A percentile compares a stretch with the other conserved stretches of the same genome.
These are phyloP conservation scores for Populus hybrid DNA, from an alignment of 441 rosid genomes.

Conservation along the genomic window DNA sequence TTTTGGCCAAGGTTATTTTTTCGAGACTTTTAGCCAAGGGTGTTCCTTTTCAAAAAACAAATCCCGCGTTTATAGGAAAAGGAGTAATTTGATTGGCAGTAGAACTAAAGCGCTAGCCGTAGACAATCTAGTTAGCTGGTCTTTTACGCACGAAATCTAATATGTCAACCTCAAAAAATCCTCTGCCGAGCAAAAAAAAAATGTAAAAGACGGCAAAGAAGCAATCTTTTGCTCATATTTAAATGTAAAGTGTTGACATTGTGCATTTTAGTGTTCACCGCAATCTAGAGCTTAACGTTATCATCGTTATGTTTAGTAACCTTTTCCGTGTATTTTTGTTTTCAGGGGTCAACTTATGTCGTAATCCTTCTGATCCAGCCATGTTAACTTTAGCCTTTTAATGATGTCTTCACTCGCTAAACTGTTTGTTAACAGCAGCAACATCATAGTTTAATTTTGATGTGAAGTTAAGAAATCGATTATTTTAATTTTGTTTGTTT, in stretches of 20 bases:
- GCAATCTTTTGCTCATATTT: neutral
- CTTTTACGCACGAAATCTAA: neutral
- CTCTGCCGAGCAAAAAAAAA: neutral
- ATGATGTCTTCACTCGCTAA: no score
- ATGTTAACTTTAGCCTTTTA: no score
- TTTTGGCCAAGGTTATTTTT: no score
- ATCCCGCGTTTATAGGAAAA: no score
- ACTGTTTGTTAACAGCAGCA: no score
- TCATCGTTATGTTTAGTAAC: neutral
- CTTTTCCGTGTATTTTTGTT: neutral
- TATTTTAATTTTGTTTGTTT: no score
- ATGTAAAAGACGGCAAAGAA: neutral
- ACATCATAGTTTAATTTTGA: no score
- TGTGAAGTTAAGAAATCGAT: no score
- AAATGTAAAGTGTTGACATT: constrained; percentile 5
- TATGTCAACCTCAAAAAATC: constrained; percentile 5
- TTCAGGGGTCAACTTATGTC: neutral
- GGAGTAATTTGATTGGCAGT: no score
- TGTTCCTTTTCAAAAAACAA: no score
- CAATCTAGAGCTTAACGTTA: neutral
- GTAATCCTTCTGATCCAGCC: neutral
- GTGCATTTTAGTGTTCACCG: neutral
- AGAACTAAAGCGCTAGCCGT: no score
- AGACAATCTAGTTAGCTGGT: neutral
- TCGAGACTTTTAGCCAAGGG: no score